Base-by-base conservation (phyloP, 2,329 filamentous ascomycete genomes). In the Bipolaris cookei region DNA sequence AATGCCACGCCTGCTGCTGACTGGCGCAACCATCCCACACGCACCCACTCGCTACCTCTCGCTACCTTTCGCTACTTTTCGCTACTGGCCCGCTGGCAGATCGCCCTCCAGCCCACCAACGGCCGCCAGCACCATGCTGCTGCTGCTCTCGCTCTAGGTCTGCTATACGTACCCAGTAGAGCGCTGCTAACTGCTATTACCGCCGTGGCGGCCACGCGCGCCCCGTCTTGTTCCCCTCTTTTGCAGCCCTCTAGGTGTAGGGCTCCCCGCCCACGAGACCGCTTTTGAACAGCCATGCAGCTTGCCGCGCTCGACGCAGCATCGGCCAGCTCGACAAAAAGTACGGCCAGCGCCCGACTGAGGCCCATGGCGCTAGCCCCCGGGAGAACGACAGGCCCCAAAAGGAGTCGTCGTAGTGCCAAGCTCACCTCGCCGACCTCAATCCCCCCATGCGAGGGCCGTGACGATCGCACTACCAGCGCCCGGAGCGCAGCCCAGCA, bases 391-490 rank as follows among this genome's bases (percentile, higher is more conserved):
- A 66, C 62, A 65, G 60, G 64, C 63, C 63, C 62, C 53, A 67
- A 71, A 68, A 70, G 65, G 68, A 68, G 65, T 56, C 18, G 51
- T 47, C n/a, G 28, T 51, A 28, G 41, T 47, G 69, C 70, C 69
- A 73, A 73, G 70, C 28, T 42, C 39, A 71, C 68, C 66, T 75
- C 73, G 73, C 71, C 73, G 73, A 76, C 72, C 71, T 74, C 62
- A 61, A 64, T 60, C 57, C 61, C 64, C 62, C 64, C 68, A 56
- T 58, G 60, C 47, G 56, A 66, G 58, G 61, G 58, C 57, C 64
- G 64, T 63, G 71, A 64, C 67, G 71, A 75, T 75, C 70, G 61
- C 70, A 64, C 62, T 54, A 71, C 69, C 58, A 65, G 59, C 56
- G 66, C 67, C 69, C 65, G 65, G 71, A 60, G 65, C 68, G 63